Conservation (phyloP, 1,139 yeast genomes). For the Suhomyces kunorum region DNA sequence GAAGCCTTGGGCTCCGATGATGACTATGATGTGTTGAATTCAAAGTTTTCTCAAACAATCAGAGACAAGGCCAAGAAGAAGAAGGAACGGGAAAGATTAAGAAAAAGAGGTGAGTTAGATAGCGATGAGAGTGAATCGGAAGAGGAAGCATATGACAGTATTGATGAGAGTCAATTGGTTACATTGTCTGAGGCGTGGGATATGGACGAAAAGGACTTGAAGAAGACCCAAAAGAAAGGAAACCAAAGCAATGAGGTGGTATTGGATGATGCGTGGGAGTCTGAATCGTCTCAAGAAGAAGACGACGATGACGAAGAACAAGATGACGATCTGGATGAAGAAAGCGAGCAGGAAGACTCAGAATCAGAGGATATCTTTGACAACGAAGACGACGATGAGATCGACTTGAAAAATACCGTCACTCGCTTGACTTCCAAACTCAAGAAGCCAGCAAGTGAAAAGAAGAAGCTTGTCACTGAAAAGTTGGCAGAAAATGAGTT, state of each 20-base stretch:
- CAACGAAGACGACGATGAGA: slow-evolving; percentile 25
- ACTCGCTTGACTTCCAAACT: slow-evolving; percentile 31
- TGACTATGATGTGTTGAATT: slow-evolving; percentile 65
- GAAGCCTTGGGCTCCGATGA: slow-evolving; percentile 78
- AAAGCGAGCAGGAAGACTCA: slow-evolving; percentile 19
- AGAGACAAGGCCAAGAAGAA: slow-evolving; percentile 53
- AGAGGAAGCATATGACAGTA: slow-evolving; percentile 51
- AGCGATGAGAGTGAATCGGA: slow-evolving; percentile 23
- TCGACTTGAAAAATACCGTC: slow-evolving; percentile 40
- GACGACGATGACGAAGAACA: slow-evolving; percentile 23
- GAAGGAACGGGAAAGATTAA: slow-evolving; percentile 28
- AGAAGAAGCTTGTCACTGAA: slow-evolving; percentile 48
- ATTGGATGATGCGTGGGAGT: slow-evolving; percentile 45
- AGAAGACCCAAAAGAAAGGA: slow-evolving; percentile 20
- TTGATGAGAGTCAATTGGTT: slow-evolving; percentile 73
- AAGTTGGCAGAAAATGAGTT: slow-evolving; percentile 71
- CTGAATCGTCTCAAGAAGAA: slow-evolving; percentile 13
- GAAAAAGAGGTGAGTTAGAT: slow-evolving; percentile 18
- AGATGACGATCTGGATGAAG: slow-evolving; percentile 13
- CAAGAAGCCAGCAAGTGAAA: slow-evolving; percentile 38
- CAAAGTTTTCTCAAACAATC: slow-evolving; percentile 67
- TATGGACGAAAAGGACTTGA: slow-evolving; percentile 60
- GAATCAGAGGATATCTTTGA: slow-evolving; percentile 21
- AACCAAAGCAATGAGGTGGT: slow-evolving; percentile 36
- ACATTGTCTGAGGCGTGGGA: slow-evolving; percentile 90